Conservation (phyloP, 306 rosid species). For the Macrotyloma uniflorum region DNA sequence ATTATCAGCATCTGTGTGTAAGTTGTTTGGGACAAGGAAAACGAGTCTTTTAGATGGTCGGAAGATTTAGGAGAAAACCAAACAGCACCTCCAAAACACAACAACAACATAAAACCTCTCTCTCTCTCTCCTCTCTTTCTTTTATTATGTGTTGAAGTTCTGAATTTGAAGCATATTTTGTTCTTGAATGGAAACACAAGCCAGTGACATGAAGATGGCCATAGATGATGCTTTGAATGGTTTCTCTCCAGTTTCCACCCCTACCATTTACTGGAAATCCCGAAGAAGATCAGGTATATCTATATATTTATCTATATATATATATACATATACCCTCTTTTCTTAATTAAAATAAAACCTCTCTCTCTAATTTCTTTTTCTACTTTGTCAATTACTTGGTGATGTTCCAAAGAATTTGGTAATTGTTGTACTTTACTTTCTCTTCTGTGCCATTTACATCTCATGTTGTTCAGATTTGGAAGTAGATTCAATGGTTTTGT, state of each 20-base stretch:
- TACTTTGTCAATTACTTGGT: not conserved
- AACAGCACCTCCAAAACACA: not conserved
- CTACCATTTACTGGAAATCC: slow-evolving; percentile 82
- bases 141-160: not conserved
- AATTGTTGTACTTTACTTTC: slow-evolving; percentile 5
- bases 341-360: not conserved
- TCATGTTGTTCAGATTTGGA: not conserved
- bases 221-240: slow-evolving; percentile 59
- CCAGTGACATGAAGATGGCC: slow-evolving; percentile 39
- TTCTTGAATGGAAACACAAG: slow-evolving; percentile 53
- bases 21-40: slow-evolving; percentile 14
- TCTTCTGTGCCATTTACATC: not conserved
- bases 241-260: slow-evolving; percentile 72
- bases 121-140: not conserved
- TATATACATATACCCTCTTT: not conserved
- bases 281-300: slow-evolving; percentile 83
- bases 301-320: not conserved
- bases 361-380: not conserved
- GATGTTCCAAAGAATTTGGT: not conserved
- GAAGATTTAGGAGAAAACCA: slow-evolving; percentile 33
- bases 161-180: not conserved
- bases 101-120: not conserved
- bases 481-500: slow-evolving; percentile 1
- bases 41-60: slow-evolving; percentile 26
- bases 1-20: slow-evolving; percentile 40